Conservation (phyloP, 2,329 filamentous ascomycete species). For the Fusarium succisae region DNA sequence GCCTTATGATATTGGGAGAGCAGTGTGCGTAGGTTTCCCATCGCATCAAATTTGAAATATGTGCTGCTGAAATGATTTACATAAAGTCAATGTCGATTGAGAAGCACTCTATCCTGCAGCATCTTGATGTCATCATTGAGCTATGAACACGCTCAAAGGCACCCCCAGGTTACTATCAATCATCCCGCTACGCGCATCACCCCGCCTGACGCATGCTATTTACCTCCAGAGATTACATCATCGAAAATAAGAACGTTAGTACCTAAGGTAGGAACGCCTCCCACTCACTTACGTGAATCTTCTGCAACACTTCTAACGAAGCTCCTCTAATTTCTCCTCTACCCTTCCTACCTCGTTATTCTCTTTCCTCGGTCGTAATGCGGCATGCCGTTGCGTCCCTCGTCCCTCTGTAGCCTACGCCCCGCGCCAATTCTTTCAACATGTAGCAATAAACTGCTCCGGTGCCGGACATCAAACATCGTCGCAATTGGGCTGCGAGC, state of each 20-base stretch:
- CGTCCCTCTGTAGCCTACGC: constrained; percentile 38
- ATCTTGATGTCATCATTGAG: constrained; percentile 3
- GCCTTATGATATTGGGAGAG: not conserved
- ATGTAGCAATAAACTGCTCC: constrained; percentile 23
- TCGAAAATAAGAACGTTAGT: constrained; percentile 14
- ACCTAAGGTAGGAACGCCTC: not conserved
- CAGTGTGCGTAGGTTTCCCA: not conserved
- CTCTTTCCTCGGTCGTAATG: constrained; percentile 56
- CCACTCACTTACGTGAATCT: not conserved
- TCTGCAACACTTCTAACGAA: not conserved
- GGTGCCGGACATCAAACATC: constrained; percentile 28
- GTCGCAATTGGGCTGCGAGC: constrained; percentile 2
- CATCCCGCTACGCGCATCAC: constrained; percentile 35
- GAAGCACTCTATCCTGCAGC: not conserved
- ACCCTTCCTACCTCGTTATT: not conserved
- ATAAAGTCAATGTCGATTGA: not conserved
- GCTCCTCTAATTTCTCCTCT: not conserved
- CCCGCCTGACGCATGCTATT: constrained; percentile 28
- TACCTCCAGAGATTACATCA: constrained; percentile 43
- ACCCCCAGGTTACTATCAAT: not conserved
- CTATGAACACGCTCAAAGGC: not conserved
- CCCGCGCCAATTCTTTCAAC: constrained; percentile 37
- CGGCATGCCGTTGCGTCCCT: constrained; percentile 68
- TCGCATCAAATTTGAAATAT: not conserved
- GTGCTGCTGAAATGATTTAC: not conserved